Percentiles rank a stretch among this genome's conserved stretches.
These are phyloP conservation scores for Chlamydomonas urium DNA, from an alignment of 139 green algal genomes.

Conservation along the genomic window DNA sequence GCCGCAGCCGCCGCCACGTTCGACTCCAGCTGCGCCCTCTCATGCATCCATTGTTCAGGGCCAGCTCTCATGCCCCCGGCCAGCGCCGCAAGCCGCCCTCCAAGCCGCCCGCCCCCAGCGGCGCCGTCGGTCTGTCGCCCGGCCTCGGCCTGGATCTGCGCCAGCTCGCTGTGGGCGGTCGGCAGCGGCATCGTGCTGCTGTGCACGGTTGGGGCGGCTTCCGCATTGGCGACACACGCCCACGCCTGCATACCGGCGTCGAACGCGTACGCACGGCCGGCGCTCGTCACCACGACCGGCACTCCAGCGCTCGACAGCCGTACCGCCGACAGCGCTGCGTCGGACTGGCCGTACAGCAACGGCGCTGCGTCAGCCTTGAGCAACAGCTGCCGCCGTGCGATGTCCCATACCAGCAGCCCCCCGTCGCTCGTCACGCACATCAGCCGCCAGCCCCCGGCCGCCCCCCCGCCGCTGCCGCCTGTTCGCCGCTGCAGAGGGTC, in stretches of 20 bases:
- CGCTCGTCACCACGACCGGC: not conserved
- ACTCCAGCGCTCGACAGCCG: not conserved
- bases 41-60: no score
- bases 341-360: no score
- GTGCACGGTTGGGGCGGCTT: not conserved
- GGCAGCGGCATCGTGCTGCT: no score
- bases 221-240: not conserved
- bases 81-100: no score
- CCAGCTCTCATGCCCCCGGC: no score
- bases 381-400: conserved; percentile 3
- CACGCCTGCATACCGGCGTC: not conserved
- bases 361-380: conserved; percentile 20
- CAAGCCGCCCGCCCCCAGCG: no score
- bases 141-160: no score
- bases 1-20: conserved; percentile 54
- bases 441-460: conserved; percentile 4
- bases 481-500: not conserved
- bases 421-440: conserved; percentile 27
- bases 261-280: not conserved
- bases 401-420: conserved; percentile 33
- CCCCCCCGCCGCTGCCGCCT: not conserved
- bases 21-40: conserved; percentile 45
- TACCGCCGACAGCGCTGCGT: no score
- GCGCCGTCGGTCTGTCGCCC: no score
- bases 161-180: no score